phyloP scores from a whole-genome alignment of 2,329 filamentous ascomycete species.

The Colletotrichum sp. region DNA sequence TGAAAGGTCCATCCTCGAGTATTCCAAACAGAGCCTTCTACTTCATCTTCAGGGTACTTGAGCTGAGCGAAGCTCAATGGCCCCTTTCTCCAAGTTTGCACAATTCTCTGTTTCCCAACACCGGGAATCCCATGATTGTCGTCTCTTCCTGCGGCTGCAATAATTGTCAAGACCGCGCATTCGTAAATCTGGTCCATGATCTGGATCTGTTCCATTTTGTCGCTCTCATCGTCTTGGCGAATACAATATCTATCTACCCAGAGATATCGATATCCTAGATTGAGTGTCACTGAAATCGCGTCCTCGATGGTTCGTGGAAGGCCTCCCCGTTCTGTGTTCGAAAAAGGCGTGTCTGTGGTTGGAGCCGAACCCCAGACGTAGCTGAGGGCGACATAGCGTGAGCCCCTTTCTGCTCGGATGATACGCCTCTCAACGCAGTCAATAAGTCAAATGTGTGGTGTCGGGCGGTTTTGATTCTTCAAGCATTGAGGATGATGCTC shows the following conservation, averaged over 20 bases:
- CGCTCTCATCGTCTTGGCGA: conserved; percentile 11
- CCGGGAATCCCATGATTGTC: neutral
- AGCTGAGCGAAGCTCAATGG: neutral
- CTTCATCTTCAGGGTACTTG: neutral
- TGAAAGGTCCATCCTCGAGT: neutral
- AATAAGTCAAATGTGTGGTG: neutral
- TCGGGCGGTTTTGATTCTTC: neutral
- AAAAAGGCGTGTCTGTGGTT: no score
- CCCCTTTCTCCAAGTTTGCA: neutral
- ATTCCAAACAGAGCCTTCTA: neutral
- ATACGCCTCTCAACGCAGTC: neutral
- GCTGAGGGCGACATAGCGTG: neutral
- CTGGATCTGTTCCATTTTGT: conserved; percentile 12
- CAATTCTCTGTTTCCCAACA: neutral
- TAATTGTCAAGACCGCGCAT: neutral
- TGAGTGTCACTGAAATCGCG: neutral
- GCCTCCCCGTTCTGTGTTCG: neutral
- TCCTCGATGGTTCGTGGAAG: neutral
- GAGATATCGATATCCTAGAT: conserved; percentile 15
- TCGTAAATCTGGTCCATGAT: conserved; percentile 17
- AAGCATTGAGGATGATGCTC: neutral
- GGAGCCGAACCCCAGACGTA: neutral
- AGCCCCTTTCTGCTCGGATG: neutral
- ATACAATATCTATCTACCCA: conserved; percentile 26
- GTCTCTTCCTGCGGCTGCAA: neutral